Percentiles rank a stretch among this genome's conserved stretches.
phyloP scores from a whole-genome alignment of 345 rosid species.

The Eucalyptus dawsonii region DNA sequence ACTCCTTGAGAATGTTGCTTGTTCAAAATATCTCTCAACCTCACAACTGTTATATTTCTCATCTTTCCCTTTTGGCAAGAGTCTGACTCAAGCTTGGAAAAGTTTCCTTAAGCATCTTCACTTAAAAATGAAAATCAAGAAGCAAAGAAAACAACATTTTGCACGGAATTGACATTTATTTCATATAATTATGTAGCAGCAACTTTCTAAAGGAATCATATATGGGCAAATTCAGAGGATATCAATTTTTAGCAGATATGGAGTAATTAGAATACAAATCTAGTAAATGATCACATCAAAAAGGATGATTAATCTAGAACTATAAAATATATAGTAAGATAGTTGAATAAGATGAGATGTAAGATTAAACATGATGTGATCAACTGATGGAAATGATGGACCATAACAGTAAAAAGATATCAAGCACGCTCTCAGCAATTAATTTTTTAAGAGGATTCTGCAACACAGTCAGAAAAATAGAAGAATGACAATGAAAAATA shows the following conservation, averaged over 20 bases:
- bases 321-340: background rate
- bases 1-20: background rate
- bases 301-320: background rate
- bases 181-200: background rate
- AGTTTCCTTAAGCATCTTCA: background rate
- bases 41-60: background rate
- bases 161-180: background rate
- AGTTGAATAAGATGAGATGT: background rate
- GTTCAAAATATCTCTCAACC: background rate
- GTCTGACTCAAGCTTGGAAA: background rate
- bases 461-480: background rate
- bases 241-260: background rate
- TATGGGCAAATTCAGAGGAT: background rate
- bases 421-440: background rate
- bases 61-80: background rate
- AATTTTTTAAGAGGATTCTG: background rate
- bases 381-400: background rate
- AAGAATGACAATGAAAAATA: background rate
- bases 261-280: background rate
- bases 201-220: background rate
- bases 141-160: background rate
- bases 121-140: background rate
- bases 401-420: background rate
- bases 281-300: background rate
- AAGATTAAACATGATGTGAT: background rate